Conservation (phyloP, 2,329 filamentous ascomycete species). For the Arthrobotrys sinensis region DNA sequence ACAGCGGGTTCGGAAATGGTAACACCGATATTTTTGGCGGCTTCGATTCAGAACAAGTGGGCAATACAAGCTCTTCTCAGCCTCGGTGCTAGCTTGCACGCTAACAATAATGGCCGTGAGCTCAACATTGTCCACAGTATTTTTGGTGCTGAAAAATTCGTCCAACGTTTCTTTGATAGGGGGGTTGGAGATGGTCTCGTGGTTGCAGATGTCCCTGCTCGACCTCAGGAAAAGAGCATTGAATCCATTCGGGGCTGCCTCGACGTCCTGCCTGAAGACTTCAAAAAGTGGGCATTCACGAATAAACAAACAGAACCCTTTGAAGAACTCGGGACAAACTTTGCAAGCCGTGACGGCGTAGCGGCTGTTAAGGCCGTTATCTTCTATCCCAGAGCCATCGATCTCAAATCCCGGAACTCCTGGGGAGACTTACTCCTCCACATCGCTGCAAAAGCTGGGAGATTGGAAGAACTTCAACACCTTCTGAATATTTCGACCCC, state of each 20-base stretch:
- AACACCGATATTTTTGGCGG: conserved; percentile 80
- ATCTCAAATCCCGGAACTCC: conserved; percentile 66
- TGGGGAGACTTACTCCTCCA: conserved; percentile 12
- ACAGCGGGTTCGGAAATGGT: conserved; percentile 72
- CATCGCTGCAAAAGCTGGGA: conserved; percentile 58
- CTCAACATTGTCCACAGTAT: conserved; percentile 70
- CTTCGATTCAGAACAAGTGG: conserved; percentile 72
- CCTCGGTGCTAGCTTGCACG: conserved; percentile 77
- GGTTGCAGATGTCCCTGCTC: no score
- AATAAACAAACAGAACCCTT: neutral
- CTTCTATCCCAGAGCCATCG: conserved; percentile 72
- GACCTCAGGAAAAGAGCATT: no score
- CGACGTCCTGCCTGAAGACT: conserved; percentile 14
- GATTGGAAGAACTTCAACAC: conserved; percentile 63
- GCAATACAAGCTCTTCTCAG: conserved; percentile 76
- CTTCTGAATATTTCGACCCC: conserved; percentile 64
- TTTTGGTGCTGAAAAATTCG: neutral
- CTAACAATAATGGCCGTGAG: conserved; percentile 73
- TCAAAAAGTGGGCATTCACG: conserved; percentile 10
- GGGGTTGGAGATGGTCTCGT: no score
- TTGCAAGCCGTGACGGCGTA: no score
- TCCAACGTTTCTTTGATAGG: no score
- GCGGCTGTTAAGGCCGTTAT: conserved; percentile 68
- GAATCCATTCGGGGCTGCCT: conserved; percentile 9
- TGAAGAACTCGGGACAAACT: neutral